Evolutionary conservation across 116 monocot species (phyloP).

Genomic region (Iris pallida): DNA sequence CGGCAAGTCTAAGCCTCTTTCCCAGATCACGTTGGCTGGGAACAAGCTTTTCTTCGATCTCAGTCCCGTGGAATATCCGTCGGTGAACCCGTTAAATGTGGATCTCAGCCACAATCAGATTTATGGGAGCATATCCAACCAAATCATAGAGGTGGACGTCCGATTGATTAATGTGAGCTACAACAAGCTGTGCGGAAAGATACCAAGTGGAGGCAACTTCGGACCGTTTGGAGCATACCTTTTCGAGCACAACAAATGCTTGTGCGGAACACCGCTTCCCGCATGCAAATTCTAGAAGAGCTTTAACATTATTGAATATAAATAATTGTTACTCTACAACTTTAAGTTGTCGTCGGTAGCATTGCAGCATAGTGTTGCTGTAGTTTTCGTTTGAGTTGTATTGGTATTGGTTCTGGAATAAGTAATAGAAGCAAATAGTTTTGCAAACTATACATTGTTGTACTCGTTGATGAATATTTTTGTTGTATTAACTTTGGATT

Average conservation of each 20-base stretch:
- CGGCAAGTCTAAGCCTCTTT: not conserved
- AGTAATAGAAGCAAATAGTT: too few relatives aligned
- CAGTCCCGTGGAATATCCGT: not conserved
- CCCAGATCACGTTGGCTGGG: not conserved
- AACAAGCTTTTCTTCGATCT: constrained; percentile 8
- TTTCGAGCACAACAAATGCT: not conserved
- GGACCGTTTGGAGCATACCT: not conserved
- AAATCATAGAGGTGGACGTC: not conserved
- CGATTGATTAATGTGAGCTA: not conserved
- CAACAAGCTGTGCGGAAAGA: not conserved
- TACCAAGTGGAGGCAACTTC: not conserved
- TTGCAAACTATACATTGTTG: too few relatives aligned
- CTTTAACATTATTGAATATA: too few relatives aligned
- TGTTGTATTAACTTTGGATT: too few relatives aligned
- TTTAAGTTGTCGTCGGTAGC: too few relatives aligned
- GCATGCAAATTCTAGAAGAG: not conserved
- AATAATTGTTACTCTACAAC: too few relatives aligned
- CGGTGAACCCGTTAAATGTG: not conserved
- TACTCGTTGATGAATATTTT: too few relatives aligned
- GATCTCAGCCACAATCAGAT: not conserved
- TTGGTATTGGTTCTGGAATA: too few relatives aligned
- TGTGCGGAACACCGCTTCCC: constrained; percentile 7
- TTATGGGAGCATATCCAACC: not conserved
- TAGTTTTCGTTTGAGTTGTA: too few relatives aligned
- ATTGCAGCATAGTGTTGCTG: too few relatives aligned